Evolutionary conservation across 495 filamentous ascomycete species (phyloP).

Genomic region (Penicillium lagena): DNA sequence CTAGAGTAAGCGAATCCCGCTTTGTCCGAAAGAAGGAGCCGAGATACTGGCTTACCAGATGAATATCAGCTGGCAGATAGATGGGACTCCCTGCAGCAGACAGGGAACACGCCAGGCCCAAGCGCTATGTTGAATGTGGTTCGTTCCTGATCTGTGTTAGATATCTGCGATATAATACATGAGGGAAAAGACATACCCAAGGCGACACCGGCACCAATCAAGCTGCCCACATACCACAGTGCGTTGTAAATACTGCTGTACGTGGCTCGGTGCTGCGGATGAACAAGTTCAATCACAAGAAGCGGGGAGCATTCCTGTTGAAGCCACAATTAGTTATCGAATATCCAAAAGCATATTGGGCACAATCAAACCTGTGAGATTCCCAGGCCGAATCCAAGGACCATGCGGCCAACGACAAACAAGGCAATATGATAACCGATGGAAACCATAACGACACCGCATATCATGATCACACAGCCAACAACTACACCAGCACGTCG

Average conservation of each 20-base stretch:
- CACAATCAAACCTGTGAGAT: slow-evolving; percentile 38
- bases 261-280: slow-evolving; percentile 60
- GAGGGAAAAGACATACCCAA: slow-evolving; percentile 5
- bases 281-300: slow-evolving; percentile 57
- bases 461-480: slow-evolving; percentile 60
- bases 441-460: slow-evolving; percentile 58
- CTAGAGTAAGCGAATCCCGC: too few relatives aligned
- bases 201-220: slow-evolving; percentile 21
- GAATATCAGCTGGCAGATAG: slow-evolving; percentile 38
- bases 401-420: slow-evolving; percentile 49
- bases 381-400: slow-evolving; percentile 57
- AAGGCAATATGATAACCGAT: slow-evolving; percentile 42
- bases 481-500: slow-evolving; percentile 55
- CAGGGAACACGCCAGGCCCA: slow-evolving; percentile 47
- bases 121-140: slow-evolving; percentile 26
- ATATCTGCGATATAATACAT: slow-evolving; percentile 34
- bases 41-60: slow-evolving; percentile 26
- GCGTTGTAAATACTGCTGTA: slow-evolving; percentile 62
- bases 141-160: slow-evolving; percentile 28
- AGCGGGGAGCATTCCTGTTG: slow-evolving; percentile 54
- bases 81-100: slow-evolving; percentile 42
- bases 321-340: neutral
- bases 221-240: slow-evolving; percentile 46
- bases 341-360: neutral
- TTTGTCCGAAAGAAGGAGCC: too few relatives aligned